phyloP scores from a whole-genome alignment of 371 early-diverging fungal species.

The Mortierella sp. region DNA sequence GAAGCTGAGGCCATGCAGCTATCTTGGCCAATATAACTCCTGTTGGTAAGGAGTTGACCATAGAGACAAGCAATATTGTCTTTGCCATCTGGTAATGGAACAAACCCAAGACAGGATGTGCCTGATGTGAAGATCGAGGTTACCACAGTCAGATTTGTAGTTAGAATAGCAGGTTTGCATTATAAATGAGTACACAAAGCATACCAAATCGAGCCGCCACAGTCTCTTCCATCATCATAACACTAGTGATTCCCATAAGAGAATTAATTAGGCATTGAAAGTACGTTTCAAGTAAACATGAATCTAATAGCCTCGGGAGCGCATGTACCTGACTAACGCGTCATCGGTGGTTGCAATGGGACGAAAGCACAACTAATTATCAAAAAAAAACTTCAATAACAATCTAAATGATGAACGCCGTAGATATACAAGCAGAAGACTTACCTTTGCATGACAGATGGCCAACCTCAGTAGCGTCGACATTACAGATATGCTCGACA shows the following conservation, averaged over 20 bases:
- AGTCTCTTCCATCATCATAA: conserved; percentile 53
- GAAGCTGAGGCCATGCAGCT: not conserved
- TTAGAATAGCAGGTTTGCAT: not conserved
- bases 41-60: not conserved
- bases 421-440: not conserved
- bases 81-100: conserved; percentile 38
- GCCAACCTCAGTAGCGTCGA: conserved; percentile 36
- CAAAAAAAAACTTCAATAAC: not conserved
- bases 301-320: not conserved
- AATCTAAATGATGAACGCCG: not conserved
- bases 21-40: not conserved
- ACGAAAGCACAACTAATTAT: conserved; percentile 41
- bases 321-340: conserved; percentile 46
- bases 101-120: conserved; percentile 40
- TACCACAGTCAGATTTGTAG: not conserved
- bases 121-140: conserved; percentile 15
- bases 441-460: conserved; percentile 46
- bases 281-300: not conserved
- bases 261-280: not conserved
- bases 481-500: conserved; percentile 33
- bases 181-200: not conserved
- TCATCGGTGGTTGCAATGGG: conserved; percentile 20
- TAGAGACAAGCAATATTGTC: conserved; percentile 38
- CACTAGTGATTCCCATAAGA: conserved; percentile 18
- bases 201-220: conserved; percentile 48